Evolutionary conservation across 176 grass and related monocot genomes (phyloP).

Genomic region (Musa acuminata): DNA sequence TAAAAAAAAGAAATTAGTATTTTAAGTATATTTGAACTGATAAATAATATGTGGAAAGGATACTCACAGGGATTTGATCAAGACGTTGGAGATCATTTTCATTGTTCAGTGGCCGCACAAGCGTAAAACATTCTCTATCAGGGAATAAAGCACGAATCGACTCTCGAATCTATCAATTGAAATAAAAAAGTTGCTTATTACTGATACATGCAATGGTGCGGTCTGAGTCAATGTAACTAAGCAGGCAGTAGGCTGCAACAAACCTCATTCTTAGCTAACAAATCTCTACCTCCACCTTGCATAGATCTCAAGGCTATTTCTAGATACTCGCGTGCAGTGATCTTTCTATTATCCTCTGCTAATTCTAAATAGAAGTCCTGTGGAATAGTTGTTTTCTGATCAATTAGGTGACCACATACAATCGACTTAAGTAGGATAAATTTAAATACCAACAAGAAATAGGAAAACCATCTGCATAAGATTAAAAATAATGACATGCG

Average conservation of each 20-base stretch:
- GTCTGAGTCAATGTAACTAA: slow-evolving; percentile 4
- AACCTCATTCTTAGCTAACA: slow-evolving; percentile 76
- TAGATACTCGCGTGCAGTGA: slow-evolving; percentile 87
- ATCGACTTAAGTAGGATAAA: too few species aligned
- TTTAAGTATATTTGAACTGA: not conserved
- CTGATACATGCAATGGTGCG: not conserved
- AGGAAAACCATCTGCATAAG: not conserved
- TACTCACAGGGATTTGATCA: slow-evolving; percentile 82
- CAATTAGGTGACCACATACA: not conserved
- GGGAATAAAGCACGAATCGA: slow-evolving; percentile 92
- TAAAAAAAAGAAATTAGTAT: slow-evolving; percentile 18
- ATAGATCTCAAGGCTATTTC: slow-evolving; percentile 79
- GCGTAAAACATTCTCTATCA: slow-evolving; percentile 86
- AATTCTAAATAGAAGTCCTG: slow-evolving; percentile 97
- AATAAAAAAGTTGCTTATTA: slow-evolving; percentile 9
- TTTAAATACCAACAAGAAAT: slow-evolving; percentile 3
- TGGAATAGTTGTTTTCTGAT: not conserved
- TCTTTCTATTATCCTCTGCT: slow-evolving; percentile 82
- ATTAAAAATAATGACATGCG: not conserved
- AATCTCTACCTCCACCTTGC: slow-evolving; percentile 62
- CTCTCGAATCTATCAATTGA: slow-evolving; percentile 51
- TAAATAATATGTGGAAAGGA: not conserved
- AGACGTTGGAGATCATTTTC: slow-evolving; percentile 93
- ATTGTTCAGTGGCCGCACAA: slow-evolving; percentile 83
- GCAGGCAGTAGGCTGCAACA: not conserved